A percentile compares a stretch with the other conserved stretches of the same genome.
These are phyloP conservation scores for Thoreauomyces humboldtii DNA, from an alignment of 192 early-diverging fungal species.

Conservation along the genomic window DNA sequence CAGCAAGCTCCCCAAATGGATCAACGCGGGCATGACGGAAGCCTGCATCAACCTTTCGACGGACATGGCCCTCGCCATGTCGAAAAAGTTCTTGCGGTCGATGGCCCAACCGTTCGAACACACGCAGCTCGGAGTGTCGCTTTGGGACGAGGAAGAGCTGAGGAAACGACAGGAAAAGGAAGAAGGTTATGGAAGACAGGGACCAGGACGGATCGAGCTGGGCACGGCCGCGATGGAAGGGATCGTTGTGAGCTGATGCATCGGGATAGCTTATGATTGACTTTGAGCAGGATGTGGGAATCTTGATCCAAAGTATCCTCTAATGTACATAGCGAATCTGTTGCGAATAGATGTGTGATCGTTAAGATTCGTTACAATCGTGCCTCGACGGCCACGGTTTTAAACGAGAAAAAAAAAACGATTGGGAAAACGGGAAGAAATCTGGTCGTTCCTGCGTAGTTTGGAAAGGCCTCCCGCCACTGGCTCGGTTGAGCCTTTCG, in stretches of 20 bases:
- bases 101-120: constrained; percentile 96
- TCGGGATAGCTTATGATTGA: too few relatives aligned
- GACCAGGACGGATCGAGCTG: constrained; percentile 3
- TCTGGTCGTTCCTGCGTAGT: too few relatives aligned
- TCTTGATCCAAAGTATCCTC: too few relatives aligned
- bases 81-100: constrained; percentile 87
- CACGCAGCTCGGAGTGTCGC: constrained; percentile 79
- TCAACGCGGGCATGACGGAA: constrained; percentile 84
- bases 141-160: constrained; percentile 27
- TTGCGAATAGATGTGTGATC: too few relatives aligned
- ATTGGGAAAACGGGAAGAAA: too few relatives aligned
- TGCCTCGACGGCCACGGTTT: too few relatives aligned
- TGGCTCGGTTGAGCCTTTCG: too few relatives aligned
- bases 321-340: too few relatives aligned
- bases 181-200: not conserved
- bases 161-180: constrained; percentile 26
- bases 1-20: constrained; percentile 96
- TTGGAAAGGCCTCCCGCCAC: too few relatives aligned
- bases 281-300: too few relatives aligned
- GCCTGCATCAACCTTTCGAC: constrained; percentile 89
- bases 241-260: not conserved
- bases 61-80: constrained; percentile 90
- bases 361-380: too few relatives aligned
- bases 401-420: too few relatives aligned
- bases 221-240: constrained; percentile 7